phyloP scores from a whole-genome alignment of 805 yeast genomes.

The Wickerhamomyces strasburgensis region DNA sequence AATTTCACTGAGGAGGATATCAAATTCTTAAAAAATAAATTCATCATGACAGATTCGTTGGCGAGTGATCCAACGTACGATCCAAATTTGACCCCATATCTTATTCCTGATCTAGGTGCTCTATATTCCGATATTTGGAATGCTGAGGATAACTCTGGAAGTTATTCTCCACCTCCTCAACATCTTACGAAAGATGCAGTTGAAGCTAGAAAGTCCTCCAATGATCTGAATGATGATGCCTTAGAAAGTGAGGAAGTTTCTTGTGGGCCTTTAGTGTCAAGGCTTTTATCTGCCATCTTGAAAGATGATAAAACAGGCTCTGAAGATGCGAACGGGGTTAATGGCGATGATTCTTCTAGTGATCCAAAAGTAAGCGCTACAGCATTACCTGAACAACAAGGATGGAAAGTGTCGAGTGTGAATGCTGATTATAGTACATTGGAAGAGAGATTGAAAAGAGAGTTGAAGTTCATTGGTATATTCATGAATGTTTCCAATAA shows the following conservation, averaged over 20 bases:
- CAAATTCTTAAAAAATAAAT: constrained; percentile 59
- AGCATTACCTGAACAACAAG: constrained; percentile 37
- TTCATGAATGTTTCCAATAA: constrained; percentile 50
- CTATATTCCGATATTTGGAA: constrained; percentile 82
- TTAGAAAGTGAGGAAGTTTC: constrained; percentile 73
- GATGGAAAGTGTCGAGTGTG: constrained; percentile 41
- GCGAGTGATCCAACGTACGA: constrained; percentile 46
- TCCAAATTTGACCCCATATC: constrained; percentile 64
- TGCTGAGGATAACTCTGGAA: constrained; percentile 62
- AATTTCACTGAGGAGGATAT: constrained; percentile 77
- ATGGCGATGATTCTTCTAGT: constrained; percentile 25
- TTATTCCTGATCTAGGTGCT: constrained; percentile 83
- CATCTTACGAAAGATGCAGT: constrained; percentile 35
- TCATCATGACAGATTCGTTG: constrained; percentile 47
- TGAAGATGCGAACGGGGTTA: constrained; percentile 22
- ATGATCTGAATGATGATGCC: constrained; percentile 50
- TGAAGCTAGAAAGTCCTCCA: constrained; percentile 56
- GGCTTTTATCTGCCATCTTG: constrained; percentile 77
- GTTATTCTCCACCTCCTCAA: constrained; percentile 45
- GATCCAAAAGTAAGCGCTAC: constrained; percentile 22
- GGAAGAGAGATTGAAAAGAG: constrained; percentile 85
- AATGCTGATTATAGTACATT: constrained; percentile 69
- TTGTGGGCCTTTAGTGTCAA: constrained; percentile 86
- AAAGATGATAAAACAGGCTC: constrained; percentile 30
- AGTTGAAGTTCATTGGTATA: constrained; percentile 85